phyloP scores from a whole-genome alignment of 768 basidiomycete species.

The Boletales sp. region DNA sequence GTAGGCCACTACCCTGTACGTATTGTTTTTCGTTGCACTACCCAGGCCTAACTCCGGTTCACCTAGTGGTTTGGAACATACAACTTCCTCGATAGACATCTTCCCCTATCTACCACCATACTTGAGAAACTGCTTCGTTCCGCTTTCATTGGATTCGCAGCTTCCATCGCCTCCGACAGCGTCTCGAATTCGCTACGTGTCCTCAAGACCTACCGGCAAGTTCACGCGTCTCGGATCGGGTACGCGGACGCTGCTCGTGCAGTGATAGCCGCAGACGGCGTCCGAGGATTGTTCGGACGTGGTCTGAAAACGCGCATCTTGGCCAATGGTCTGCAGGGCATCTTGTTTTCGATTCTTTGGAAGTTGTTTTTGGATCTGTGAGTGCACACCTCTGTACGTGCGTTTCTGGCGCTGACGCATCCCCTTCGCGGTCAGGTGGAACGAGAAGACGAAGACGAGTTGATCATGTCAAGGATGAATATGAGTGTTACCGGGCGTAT shows the following conservation, averaged over 20 bases:
- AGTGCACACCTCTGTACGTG: no score
- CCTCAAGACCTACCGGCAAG: conserved; percentile 94
- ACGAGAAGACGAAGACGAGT: no score
- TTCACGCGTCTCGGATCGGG: conserved; percentile 74
- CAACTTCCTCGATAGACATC: conserved; percentile 66
- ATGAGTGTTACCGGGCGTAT: no score
- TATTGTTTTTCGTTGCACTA: conserved; percentile 7
- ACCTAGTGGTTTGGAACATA: conserved; percentile 80
- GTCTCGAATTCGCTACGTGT: conserved; percentile 87
- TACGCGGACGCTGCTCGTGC: conserved; percentile 76
- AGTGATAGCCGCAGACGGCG: conserved; percentile 73
- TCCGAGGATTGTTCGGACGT: conserved; percentile 79
- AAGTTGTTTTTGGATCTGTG: conserved; percentile 86
- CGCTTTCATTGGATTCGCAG: conserved; percentile 88
- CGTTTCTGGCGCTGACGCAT: no score
- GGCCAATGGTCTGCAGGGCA: conserved; percentile 87
- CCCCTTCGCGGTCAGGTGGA: no score
- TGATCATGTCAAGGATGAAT: no score
- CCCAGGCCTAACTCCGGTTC: conserved; percentile 5
- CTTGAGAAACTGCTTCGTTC: conserved; percentile 66
- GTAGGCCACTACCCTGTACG: conserved; percentile 85
- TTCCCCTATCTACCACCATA: conserved; percentile 54
- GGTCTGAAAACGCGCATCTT: conserved; percentile 87
- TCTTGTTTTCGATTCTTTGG: conserved; percentile 93
- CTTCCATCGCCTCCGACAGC: conserved; percentile 83